Conservation (phyloP, 192 early-diverging fungal species). For the Backusella australiensis region DNA sequence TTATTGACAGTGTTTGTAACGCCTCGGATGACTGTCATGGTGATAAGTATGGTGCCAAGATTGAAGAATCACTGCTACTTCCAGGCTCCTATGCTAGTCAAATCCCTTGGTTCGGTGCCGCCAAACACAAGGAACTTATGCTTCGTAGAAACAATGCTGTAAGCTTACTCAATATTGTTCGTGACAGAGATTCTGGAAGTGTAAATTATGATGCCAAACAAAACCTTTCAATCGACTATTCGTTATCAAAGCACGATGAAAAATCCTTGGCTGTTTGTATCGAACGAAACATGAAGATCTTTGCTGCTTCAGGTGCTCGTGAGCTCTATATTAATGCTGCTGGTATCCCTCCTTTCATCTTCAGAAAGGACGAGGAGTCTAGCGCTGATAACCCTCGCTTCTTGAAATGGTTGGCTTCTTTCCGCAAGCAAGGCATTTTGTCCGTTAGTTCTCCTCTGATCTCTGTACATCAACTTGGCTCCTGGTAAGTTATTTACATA, state of each 20-base stretch:
- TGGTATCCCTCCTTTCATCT: conserved; percentile 37
- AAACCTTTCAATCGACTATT: conserved; percentile 46
- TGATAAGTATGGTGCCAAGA: conserved; percentile 61
- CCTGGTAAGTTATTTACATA: conserved; percentile 41
- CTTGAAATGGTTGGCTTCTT: conserved; percentile 30
- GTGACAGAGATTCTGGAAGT: conserved; percentile 60
- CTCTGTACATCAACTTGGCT: conserved; percentile 67
- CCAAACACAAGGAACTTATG: conserved; percentile 54
- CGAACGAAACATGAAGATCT: conserved; percentile 39
- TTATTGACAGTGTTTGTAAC: conserved; percentile 64
- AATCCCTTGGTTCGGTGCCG: conserved; percentile 48
- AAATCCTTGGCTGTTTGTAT: conserved; percentile 42
- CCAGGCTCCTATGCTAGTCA: conserved; percentile 43
- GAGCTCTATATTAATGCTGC: conserved; percentile 49
- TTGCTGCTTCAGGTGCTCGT: conserved; percentile 66
- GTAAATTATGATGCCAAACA: conserved; percentile 43
- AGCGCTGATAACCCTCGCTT: conserved; percentile 33
- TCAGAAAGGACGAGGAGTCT: conserved; percentile 35
- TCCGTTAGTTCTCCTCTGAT: conserved; percentile 36
- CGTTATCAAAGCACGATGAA: conserved; percentile 53
- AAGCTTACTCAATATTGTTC: conserved; percentile 53
- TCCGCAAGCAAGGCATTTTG: conserved; percentile 33
- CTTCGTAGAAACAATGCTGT: conserved; percentile 43
- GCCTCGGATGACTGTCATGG: conserved; percentile 60
- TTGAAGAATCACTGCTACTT: conserved; percentile 60